phyloP scores from a whole-genome alignment of 768 basidiomycete species.

The Boletus fagicola region DNA sequence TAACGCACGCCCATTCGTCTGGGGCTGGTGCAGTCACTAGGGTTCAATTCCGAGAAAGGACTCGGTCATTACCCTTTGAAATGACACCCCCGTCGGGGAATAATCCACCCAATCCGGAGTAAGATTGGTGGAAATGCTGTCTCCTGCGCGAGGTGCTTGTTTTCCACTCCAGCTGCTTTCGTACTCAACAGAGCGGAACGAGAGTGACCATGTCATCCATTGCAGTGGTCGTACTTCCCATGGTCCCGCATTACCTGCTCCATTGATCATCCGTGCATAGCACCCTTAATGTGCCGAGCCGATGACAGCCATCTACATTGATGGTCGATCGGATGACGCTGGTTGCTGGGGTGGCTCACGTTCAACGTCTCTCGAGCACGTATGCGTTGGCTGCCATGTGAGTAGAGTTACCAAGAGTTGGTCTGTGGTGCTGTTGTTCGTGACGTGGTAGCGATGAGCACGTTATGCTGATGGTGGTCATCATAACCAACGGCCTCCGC shows the following conservation, averaged over 20 bases:
- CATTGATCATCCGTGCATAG: conserved; percentile 8
- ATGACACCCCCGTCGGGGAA: not conserved
- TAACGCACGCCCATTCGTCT: not conserved
- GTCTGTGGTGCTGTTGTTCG: not conserved
- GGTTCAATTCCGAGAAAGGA: not conserved
- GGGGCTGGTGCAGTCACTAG: not conserved
- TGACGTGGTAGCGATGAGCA: not conserved
- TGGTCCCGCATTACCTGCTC: not conserved
- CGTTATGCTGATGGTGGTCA: not conserved
- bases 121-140: not conserved
- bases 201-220: not conserved
- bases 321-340: conserved; percentile 9
- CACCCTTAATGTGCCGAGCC: not conserved
- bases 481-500: no score
- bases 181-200: not conserved
- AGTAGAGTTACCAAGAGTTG: not conserved
- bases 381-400: not conserved
- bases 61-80: not conserved
- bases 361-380: not conserved
- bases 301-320: not conserved
- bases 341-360: conserved; percentile 7
- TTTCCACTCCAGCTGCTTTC: no score
- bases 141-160: not conserved
- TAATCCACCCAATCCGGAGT: not conserved
- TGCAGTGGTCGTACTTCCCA: not conserved